A percentile compares a stretch with the other conserved stretches of the same genome.
Evolutionary conservation across 2,329 filamentous ascomycete genomes (phyloP).

Genomic region (Teratosphaeria gauchensis): DNA sequence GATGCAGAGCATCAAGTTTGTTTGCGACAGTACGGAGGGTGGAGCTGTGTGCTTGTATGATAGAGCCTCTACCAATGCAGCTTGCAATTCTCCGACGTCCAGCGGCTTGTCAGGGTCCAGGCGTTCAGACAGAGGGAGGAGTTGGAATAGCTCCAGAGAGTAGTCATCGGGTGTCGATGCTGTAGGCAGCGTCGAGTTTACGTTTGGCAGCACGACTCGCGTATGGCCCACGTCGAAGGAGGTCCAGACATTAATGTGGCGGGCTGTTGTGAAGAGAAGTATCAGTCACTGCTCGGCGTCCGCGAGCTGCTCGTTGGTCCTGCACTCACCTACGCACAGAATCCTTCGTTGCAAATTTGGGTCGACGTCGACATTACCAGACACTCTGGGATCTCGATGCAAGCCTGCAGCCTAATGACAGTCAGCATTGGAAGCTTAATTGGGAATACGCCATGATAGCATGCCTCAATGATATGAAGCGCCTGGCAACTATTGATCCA

Average conservation of each 20-base stretch:
- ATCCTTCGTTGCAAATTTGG: conserved; percentile 4
- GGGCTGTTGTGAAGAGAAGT: conserved; percentile 21
- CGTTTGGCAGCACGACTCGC: conserved; percentile 36
- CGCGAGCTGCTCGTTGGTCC: not conserved
- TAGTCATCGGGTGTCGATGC: conserved; percentile 27
- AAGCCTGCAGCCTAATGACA: conserved; percentile 27
- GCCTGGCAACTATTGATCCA: conserved; percentile 48
- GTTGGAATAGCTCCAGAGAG: conserved; percentile 38
- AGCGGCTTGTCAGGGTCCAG: conserved; percentile 41
- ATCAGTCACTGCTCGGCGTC: not conserved
- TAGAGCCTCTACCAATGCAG: conserved; percentile 34
- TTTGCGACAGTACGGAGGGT: conserved; percentile 41
- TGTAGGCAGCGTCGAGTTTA: conserved; percentile 28
- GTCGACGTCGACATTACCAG: conserved; percentile 16
- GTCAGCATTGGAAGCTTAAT: not conserved
- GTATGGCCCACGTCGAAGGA: conserved; percentile 47
- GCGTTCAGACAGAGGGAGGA: conserved; percentile 40
- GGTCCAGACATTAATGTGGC: conserved; percentile 48
- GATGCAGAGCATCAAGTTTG: conserved; percentile 45
- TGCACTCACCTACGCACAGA: conserved; percentile 28
- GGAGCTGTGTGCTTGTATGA: conserved; percentile 31
- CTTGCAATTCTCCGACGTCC: conserved; percentile 34
- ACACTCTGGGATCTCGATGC: not conserved
- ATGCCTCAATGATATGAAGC: conserved; percentile 46
- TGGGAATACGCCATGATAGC: not conserved